These are phyloP conservation scores for Populus tremula DNA, from an alignment of 345 rosid genomes.

Conservation along the genomic window DNA sequence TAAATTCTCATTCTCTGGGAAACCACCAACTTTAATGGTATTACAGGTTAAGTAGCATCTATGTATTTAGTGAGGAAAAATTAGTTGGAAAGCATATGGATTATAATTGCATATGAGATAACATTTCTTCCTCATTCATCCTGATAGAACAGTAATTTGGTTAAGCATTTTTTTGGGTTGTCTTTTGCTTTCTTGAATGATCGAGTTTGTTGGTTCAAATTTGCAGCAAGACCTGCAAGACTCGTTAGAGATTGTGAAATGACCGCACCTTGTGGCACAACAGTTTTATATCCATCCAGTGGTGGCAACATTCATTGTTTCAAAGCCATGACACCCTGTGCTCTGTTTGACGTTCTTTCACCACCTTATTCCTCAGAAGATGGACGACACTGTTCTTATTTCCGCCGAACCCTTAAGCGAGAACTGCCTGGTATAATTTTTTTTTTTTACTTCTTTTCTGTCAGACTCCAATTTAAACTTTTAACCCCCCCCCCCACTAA, in stretches of 20 bases:
- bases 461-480: neutral
- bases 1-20: neutral
- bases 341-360: conserved; percentile 64
- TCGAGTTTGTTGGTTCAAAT: conserved; percentile 6
- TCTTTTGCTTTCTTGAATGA: neutral
- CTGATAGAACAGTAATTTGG: neutral
- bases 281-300: conserved; percentile 62
- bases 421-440: conserved; percentile 55
- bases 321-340: conserved; percentile 69
- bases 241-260: conserved; percentile 65
- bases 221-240: conserved; percentile 76
- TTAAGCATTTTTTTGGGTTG: neutral
- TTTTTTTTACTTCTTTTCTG: neutral
- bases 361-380: conserved; percentile 68
- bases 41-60: neutral
- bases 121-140: neutral
- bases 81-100: neutral
- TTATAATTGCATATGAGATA: neutral
- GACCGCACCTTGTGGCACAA: conserved; percentile 59
- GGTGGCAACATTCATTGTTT: conserved; percentile 91
- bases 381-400: conserved; percentile 67
- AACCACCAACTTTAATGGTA: neutral
- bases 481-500: neutral
- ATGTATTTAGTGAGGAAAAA: neutral
- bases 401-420: conserved; percentile 44